Evolutionary conservation across 768 basidiomycete genomes (phyloP).

Genomic region (Boletus rex-veris): DNA sequence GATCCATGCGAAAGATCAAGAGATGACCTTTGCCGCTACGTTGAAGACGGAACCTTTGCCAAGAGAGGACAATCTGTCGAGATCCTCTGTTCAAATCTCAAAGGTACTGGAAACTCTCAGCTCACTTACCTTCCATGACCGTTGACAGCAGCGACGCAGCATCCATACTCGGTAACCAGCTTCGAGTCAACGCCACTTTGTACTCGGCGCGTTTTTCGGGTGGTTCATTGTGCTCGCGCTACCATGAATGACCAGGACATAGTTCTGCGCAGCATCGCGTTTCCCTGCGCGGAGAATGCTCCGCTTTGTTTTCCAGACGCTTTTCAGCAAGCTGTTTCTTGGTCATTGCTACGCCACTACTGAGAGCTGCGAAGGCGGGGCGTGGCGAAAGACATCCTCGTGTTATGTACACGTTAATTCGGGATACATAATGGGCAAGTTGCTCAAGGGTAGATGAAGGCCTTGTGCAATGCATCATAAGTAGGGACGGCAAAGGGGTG

Average conservation of each 20-base stretch:
- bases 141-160: constrained; percentile 75
- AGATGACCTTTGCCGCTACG: constrained; percentile 65
- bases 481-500: background rate
- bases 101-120: background rate
- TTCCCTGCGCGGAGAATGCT: constrained; percentile 7
- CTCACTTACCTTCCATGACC: constrained; percentile 58
- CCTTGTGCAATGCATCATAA: no score
- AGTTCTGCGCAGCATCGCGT: background rate
- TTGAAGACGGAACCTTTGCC: constrained; percentile 85
- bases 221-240: constrained; percentile 71
- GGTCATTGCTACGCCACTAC: constrained; percentile 9
- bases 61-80: constrained; percentile 56
- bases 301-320: background rate
- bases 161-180: constrained; percentile 74
- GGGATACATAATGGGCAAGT: background rate
- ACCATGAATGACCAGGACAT: constrained; percentile 70
- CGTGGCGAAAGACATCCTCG: background rate
- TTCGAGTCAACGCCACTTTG: constrained; percentile 50
- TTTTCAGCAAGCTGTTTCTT: background rate
- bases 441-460: no score
- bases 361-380: no score
- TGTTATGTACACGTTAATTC: background rate
- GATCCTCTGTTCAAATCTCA: no score
- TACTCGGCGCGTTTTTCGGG: constrained; percentile 59
- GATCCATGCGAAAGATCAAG: no score